Percentiles rank a stretch among this genome's conserved stretches.
Evolutionary conservation across 805 yeast species (phyloP).

Genomic region (Grigorovia transvaalensis): DNA sequence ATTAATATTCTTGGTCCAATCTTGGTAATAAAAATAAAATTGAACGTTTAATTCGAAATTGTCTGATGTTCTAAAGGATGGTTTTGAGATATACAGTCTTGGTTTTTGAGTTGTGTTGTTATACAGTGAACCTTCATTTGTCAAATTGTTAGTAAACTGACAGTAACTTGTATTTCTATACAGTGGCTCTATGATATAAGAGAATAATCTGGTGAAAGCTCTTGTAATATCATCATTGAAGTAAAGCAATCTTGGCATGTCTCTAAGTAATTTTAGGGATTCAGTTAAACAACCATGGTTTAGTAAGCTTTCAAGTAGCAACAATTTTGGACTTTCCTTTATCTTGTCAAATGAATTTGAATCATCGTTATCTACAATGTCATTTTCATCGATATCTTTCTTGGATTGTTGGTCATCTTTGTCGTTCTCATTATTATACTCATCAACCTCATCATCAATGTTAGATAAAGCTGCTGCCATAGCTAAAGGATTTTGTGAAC

Average conservation of each 20-base stretch:
- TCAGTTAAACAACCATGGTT: slow-evolving; percentile 55
- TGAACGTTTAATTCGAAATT: slow-evolving; percentile 9
- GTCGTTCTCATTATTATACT: slow-evolving; percentile 1
- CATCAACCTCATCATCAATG: slow-evolving; percentile 47
- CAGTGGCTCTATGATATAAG: slow-evolving; percentile 41
- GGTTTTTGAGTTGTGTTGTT: slow-evolving; percentile 9
- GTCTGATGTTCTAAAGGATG: slow-evolving; percentile 10
- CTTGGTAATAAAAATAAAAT: slow-evolving; percentile 34
- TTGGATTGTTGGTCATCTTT: slow-evolving; percentile 1
- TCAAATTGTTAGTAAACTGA: not conserved
- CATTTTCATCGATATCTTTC: slow-evolving; percentile 6
- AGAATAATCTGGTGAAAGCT: slow-evolving; percentile 41
- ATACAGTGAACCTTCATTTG: not conserved
- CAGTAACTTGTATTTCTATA: not conserved
- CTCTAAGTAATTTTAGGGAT: slow-evolving; percentile 44
- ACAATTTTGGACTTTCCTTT: slow-evolving; percentile 29
- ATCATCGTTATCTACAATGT: slow-evolving; percentile 11
- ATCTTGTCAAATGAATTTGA: slow-evolving; percentile 7
- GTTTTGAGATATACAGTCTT: slow-evolving; percentile 8
- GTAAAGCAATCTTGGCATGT: slow-evolving; percentile 50
- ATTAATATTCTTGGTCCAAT: slow-evolving; percentile 40
- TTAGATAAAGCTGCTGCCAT: slow-evolving; percentile 74
- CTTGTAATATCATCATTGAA: slow-evolving; percentile 40
- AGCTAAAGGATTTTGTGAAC: slow-evolving; percentile 71
- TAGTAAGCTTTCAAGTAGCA: slow-evolving; percentile 43